A percentile compares a stretch with the other conserved stretches of the same genome.
Conservation (phyloP, 1,139 yeast genomes). For the Hansenula sp. region DNA sequence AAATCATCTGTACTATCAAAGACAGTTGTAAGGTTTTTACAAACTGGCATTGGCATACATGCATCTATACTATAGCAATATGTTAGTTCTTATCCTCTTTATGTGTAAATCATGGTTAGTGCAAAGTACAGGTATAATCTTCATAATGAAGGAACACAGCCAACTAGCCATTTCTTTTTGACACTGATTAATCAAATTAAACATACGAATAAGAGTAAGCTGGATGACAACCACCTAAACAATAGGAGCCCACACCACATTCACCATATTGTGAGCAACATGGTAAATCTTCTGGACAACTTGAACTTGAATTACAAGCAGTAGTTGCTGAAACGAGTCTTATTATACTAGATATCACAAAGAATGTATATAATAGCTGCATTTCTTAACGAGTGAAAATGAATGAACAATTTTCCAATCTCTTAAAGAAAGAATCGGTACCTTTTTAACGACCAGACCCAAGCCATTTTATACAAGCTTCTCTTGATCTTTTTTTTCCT, state of each 20-base stretch:
- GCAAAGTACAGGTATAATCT: background rate
- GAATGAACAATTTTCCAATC: background rate
- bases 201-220: slow-evolving; percentile 35
- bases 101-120: background rate
- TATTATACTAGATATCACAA: background rate
- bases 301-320: slow-evolving; percentile 24
- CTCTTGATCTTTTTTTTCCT: too few relatives aligned
- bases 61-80: slow-evolving; percentile 31
- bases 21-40: slow-evolving; percentile 30
- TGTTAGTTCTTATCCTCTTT: background rate
- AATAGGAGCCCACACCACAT: slow-evolving; percentile 81
- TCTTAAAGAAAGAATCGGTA: background rate
- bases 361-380: background rate
- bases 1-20: slow-evolving; percentile 35
- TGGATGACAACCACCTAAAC: slow-evolving; percentile 74
- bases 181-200: background rate
- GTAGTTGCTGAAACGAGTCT: slow-evolving; percentile 10
- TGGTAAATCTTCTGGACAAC: slow-evolving; percentile 68
- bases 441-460: too few relatives aligned
- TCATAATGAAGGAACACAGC: background rate
- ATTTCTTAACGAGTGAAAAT: background rate
- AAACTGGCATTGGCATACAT: slow-evolving; percentile 62
- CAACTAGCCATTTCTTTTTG: background rate
- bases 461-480: too few relatives aligned
- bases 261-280: slow-evolving; percentile 81